Conservation (phyloP, 148 eudicot genomes). For the Rheum nobile region DNA sequence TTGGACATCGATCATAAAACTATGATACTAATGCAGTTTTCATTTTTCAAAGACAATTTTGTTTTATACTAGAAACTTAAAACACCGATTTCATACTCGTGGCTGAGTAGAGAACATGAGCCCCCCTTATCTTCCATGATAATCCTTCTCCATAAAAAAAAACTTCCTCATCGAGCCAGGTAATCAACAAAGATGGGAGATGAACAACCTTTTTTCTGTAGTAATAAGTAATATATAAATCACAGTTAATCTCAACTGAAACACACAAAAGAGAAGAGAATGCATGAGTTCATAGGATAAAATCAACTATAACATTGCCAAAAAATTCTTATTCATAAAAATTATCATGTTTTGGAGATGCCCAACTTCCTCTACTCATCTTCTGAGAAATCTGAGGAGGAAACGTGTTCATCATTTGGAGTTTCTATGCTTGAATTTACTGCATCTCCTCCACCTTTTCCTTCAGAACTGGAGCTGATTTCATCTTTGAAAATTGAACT, state of each 20-base stretch:
- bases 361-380: slow-evolving; percentile 7
- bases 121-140: not conserved
- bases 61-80: too few relatives aligned
- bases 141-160: too few relatives aligned
- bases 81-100: not conserved
- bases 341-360: not conserved
- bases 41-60: too few relatives aligned
- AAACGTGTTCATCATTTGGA: not conserved
- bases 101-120: not conserved
- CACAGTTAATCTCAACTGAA: not conserved
- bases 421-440: not conserved
- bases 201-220: too few relatives aligned
- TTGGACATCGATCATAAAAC: too few relatives aligned
- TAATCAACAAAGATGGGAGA: too few relatives aligned
- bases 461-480: slow-evolving; percentile 7
- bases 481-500: slow-evolving; percentile 8
- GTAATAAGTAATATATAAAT: not conserved
- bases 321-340: slow-evolving; percentile 7
- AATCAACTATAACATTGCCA: not conserved
- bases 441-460: not conserved
- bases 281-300: not conserved
- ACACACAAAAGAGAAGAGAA: not conserved
- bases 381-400: not conserved
- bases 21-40: too few relatives aligned
- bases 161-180: too few relatives aligned